Evolutionary conservation across 768 basidiomycete species (phyloP).

Genomic region (Mycena maculata): DNA sequence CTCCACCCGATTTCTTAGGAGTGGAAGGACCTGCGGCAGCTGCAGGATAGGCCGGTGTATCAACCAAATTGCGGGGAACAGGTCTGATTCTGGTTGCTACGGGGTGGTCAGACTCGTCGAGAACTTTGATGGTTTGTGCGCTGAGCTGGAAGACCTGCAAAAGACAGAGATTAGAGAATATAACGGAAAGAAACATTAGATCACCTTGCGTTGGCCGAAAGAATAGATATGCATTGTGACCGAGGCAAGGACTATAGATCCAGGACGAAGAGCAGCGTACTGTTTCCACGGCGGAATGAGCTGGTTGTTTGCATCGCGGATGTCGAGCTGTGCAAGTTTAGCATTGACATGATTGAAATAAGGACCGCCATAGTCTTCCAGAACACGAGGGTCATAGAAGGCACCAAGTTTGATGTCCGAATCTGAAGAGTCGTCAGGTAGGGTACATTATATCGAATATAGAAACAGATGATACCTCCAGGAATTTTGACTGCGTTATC

Average conservation of each 20-base stretch:
- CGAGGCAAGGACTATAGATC: not conserved
- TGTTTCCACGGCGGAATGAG: conserved; percentile 19
- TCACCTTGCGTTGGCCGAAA: not conserved
- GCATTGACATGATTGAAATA: conserved; percentile 19
- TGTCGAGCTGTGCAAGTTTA: conserved; percentile 13
- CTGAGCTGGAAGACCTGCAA: not conserved
- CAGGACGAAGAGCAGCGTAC: conserved; percentile 7
- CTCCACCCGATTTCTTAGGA: too few relatives aligned
- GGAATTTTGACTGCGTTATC: too few relatives aligned
- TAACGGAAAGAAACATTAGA: not conserved
- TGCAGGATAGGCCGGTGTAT: too few relatives aligned
- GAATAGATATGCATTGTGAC: not conserved
- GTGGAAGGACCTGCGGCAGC: too few relatives aligned
- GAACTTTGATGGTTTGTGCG: not conserved
- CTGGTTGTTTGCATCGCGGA: conserved; percentile 1
- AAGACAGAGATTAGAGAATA: not conserved
- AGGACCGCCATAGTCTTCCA: conserved; percentile 10
- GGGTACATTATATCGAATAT: too few relatives aligned
- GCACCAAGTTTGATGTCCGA: not conserved
- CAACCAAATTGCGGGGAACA: not conserved
- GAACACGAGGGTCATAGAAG: conserved; percentile 23
- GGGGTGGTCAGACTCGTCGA: not conserved
- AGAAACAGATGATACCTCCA: too few relatives aligned
- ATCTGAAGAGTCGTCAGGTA: not conserved
- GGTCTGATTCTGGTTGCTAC: not conserved